Percentiles rank a stretch among this genome's conserved stretches.
These are phyloP conservation scores for Solanum megistacrolobum DNA, from an alignment of 257 asterid species.

Conservation along the genomic window DNA sequence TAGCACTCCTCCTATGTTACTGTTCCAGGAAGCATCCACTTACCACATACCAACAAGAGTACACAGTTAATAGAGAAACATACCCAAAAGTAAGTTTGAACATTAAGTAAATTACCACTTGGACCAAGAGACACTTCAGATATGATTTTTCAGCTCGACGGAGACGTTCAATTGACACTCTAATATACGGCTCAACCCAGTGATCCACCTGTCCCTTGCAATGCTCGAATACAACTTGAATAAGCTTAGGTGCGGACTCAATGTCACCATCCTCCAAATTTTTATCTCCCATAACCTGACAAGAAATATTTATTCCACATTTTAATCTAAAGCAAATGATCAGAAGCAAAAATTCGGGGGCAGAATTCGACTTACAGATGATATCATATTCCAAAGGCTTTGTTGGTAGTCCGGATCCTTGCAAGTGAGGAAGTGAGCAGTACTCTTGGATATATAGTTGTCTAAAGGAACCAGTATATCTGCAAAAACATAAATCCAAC, in stretches of 20 bases:
- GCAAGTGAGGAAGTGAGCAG: conserved; percentile 77
- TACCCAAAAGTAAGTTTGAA: background rate
- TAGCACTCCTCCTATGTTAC: background rate
- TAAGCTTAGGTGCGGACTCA: conserved; percentile 97
- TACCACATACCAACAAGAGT: background rate
- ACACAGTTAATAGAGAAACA: background rate
- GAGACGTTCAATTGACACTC: conserved; percentile 72
- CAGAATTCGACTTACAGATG: conserved; percentile 51
- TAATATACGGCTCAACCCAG: conserved; percentile 91
- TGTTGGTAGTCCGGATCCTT: conserved; percentile 97
- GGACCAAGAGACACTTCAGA: conserved; percentile 75
- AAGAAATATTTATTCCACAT: background rate
- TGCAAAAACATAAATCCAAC: conserved; percentile 15
- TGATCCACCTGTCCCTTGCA: conserved; percentile 95
- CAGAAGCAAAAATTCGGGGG: background rate
- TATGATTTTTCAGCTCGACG: conserved; percentile 63
- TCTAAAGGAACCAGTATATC: conserved; percentile 95
- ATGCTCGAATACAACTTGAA: conserved; percentile 83
- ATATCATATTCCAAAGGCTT: conserved; percentile 94
- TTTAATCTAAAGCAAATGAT: background rate
- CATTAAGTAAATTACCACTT: conserved; percentile 57
- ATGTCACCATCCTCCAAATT: conserved; percentile 92
- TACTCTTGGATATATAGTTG: conserved; percentile 90
- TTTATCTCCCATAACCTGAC: conserved; percentile 80
- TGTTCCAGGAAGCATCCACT: background rate